These are phyloP conservation scores for Fibroporia radiculosa DNA, from an alignment of 768 basidiomycete species.

Conservation along the genomic window DNA sequence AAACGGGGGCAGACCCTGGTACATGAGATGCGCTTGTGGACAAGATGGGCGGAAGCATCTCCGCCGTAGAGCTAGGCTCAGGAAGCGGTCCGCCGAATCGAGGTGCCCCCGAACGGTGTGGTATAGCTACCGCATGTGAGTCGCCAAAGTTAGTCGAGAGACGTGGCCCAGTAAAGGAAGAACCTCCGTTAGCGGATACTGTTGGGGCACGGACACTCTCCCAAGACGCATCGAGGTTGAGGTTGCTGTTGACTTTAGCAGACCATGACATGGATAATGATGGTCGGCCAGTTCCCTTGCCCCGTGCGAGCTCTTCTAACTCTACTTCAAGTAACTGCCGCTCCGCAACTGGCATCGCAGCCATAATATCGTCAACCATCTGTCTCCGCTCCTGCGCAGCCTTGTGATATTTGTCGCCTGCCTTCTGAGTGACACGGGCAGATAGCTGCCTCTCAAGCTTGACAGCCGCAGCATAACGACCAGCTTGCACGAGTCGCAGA, in stretches of 20 bases:
- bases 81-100: conserved; percentile 28
- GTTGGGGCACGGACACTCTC: conserved; percentile 33
- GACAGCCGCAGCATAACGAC: conserved; percentile 64
- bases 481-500: conserved; percentile 67
- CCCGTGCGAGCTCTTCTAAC: conserved; percentile 30
- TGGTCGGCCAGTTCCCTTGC: conserved; percentile 9
- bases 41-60: conserved; percentile 7
- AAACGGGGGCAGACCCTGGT: background rate
- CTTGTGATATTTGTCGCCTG: conserved; percentile 25
- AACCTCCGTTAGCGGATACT: background rate
- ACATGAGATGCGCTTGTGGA: background rate
- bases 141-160: conserved; percentile 20
- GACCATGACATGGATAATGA: conserved; percentile 6
- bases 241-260: conserved; percentile 11
- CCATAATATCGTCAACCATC: conserved; percentile 65
- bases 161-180: conserved; percentile 13
- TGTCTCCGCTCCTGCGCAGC: conserved; percentile 46
- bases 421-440: conserved; percentile 20
- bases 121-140: conserved; percentile 15
- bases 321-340: conserved; percentile 55
- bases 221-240: conserved; percentile 54
- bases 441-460: conserved; percentile 62
- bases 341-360: conserved; percentile 55
- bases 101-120: conserved; percentile 27
- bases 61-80: background rate